Conservation (phyloP, 2,329 filamentous ascomycete species). For the Beauveria medogensis region DNA sequence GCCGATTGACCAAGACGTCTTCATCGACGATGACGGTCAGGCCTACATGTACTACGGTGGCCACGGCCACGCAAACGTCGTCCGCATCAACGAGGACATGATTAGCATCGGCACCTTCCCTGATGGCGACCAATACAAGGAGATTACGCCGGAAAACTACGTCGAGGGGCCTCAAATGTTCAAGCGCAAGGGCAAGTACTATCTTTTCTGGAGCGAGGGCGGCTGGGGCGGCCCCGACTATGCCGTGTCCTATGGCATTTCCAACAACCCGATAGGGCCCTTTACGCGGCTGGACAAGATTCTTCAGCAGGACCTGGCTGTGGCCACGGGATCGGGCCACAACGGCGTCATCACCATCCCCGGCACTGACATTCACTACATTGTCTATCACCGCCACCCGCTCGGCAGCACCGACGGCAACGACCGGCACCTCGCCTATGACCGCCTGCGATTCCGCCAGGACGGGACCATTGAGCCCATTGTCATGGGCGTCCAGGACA, state of each 20-base stretch:
- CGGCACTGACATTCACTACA: constrained; percentile 38
- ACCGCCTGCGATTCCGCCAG: constrained; percentile 38
- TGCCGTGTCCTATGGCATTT: constrained; percentile 37
- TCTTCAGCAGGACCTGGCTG: constrained; percentile 30
- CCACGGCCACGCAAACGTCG: constrained; percentile 30
- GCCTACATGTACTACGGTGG: constrained; percentile 35
- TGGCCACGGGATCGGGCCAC: constrained; percentile 36
- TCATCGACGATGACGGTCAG: constrained; percentile 34
- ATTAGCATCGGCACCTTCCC: constrained; percentile 32
- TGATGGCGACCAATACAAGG: constrained; percentile 29
- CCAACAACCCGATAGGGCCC: constrained; percentile 28
- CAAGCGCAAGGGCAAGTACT: constrained; percentile 36
- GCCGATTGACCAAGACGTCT: constrained; percentile 34
- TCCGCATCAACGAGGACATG: constrained; percentile 34
- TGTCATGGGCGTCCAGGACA: constrained; percentile 35
- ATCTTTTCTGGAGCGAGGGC: constrained; percentile 40
- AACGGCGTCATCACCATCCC: constrained; percentile 37
- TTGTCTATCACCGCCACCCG: constrained; percentile 37
- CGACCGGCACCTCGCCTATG: constrained; percentile 38
- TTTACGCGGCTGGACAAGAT: constrained; percentile 33
- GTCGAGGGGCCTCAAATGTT: constrained; percentile 33
- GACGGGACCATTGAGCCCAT: constrained; percentile 35
- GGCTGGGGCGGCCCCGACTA: constrained; percentile 41
- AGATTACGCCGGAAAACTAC: constrained; percentile 37
- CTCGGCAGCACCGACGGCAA: constrained; percentile 36